Conservation (phyloP, 345 rosid species). For the Raphanus raphanistrum region DNA sequence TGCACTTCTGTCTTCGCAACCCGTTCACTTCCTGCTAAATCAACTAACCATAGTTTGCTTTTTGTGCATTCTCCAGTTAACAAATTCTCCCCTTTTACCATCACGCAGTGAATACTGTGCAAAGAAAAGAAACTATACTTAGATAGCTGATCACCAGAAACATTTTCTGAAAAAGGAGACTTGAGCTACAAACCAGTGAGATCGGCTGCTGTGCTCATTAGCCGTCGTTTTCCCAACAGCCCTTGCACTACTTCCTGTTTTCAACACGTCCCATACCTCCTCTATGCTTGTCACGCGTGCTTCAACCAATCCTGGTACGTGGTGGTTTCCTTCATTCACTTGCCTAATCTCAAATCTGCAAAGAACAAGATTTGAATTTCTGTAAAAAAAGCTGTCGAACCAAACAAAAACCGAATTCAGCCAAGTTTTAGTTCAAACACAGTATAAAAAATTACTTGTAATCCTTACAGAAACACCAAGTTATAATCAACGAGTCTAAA, state of each 20-base stretch:
- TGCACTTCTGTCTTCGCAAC: slow-evolving; percentile 91
- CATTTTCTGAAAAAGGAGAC: neutral
- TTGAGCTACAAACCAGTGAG: slow-evolving; percentile 69
- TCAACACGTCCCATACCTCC: slow-evolving; percentile 93
- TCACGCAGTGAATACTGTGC: slow-evolving; percentile 84
- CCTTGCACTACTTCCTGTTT: slow-evolving; percentile 86
- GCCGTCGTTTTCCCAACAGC: slow-evolving; percentile 91
- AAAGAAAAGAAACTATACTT: slow-evolving; percentile 2
- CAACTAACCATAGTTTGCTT: slow-evolving; percentile 97
- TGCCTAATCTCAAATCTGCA: slow-evolving; percentile 86
- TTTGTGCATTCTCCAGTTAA: slow-evolving; percentile 83
- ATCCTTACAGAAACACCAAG: slow-evolving; percentile 9
- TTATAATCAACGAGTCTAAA: neutral
- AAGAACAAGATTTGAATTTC: neutral
- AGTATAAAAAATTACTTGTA: neutral
- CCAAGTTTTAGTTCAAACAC: neutral
- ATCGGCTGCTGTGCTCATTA: slow-evolving; percentile 93
- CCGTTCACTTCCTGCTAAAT: slow-evolving; percentile 98
- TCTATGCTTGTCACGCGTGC: slow-evolving; percentile 71
- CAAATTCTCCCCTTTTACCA: slow-evolving; percentile 83
- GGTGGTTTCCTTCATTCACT: slow-evolving; percentile 75
- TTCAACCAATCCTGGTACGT: slow-evolving; percentile 87
- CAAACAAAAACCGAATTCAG: neutral
- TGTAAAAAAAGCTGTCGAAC: neutral
- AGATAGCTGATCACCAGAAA: slow-evolving; percentile 1